Evolutionary conservation across 352 stramenopile genomes (phyloP), one percentile per base, ranked within the genome.

Genomic region (Lagenidium sp.): DNA sequence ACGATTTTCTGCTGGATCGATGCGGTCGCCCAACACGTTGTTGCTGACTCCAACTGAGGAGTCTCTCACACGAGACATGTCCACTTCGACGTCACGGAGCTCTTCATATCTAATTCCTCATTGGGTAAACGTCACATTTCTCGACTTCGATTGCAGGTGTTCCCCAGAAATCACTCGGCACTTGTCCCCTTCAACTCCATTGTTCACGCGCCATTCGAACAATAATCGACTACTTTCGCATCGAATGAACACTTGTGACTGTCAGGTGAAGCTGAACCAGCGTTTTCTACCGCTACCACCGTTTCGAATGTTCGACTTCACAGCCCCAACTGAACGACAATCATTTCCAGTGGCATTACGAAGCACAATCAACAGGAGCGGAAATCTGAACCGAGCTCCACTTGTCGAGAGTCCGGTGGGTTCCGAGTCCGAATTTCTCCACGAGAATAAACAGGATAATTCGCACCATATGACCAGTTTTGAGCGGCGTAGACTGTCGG

Each of bases 121-220:
- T 59, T 98, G 94, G 94, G 82, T 96, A 7, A 91, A 92, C 47
- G 74, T 96, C 21, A 85, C 71, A 12, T 96, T 94, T 49, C 62
- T 93, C 36, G 77, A 91, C 51, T 88, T 83, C 44, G 74, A 85
- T 22, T 88, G 80, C 35, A 50, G 50, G 22, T 90, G 77, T 32
- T 44, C 30, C 5, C 31, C 36, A 12, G 16, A 48, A 13, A 7
- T 28, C n/a, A 24, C 30, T 40, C 36, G 39, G 10, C 36, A 54
- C 23, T 34, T n/a, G n/a, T n/a, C n/a, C n/a, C n/a, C n/a, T n/a
- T n/a, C n/a, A n/a, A n/a, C n/a, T n/a, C n/a, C n/a, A n/a, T n/a
- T n/a, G n/a, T n/a, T n/a, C n/a, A n/a, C 42, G 25, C 52, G 28
- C 38, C 34, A 39, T 18, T 15, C 34, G 16, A 8, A 44, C 38